Conservation (phyloP, 1,139 yeast species). For the Candida pseudoviswanathii region DNA sequence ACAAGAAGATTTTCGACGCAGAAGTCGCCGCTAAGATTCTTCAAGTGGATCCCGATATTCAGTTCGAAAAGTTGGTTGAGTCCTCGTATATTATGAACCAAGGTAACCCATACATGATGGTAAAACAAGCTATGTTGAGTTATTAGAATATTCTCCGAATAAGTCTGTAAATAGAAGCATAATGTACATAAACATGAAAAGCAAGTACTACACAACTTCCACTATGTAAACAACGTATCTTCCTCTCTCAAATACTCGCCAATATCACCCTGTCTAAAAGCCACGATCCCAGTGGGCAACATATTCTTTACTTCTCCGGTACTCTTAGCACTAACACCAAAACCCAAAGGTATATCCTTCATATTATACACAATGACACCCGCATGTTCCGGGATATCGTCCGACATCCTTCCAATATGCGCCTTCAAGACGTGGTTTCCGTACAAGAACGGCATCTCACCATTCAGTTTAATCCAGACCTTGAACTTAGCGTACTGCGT, state of each 20-base stretch:
- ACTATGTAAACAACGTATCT: conserved; percentile 85
- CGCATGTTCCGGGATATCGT: conserved; percentile 97
- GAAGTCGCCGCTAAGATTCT: background rate
- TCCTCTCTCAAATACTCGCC: conserved; percentile 98
- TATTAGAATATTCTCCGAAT: conserved; percentile 15
- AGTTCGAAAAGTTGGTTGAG: conserved; percentile 42
- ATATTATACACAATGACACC: conserved; percentile 91
- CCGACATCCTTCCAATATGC: conserved; percentile 94
- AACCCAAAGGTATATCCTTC: conserved; percentile 93
- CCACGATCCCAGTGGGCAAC: conserved; percentile 93
- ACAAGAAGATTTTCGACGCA: conserved; percentile 28
- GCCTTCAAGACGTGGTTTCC: conserved; percentile 98
- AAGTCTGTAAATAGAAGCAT: conserved; percentile 3
- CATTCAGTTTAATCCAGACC: conserved; percentile 94
- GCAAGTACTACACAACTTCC: background rate
- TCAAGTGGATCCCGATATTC: conserved; percentile 25
- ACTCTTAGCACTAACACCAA: conserved; percentile 92
- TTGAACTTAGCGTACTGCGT: conserved; percentile 91
- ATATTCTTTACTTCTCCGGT: conserved; percentile 86
- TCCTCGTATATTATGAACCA: conserved; percentile 69
- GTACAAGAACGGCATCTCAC: conserved; percentile 97
- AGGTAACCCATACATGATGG: conserved; percentile 76
- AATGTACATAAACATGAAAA: conserved; percentile 2
- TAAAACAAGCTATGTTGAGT: conserved; percentile 42
- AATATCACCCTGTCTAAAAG: conserved; percentile 95